Conservation (phyloP, 768 basidiomycete genomes). For the Leucogyrophana mollusca region DNA sequence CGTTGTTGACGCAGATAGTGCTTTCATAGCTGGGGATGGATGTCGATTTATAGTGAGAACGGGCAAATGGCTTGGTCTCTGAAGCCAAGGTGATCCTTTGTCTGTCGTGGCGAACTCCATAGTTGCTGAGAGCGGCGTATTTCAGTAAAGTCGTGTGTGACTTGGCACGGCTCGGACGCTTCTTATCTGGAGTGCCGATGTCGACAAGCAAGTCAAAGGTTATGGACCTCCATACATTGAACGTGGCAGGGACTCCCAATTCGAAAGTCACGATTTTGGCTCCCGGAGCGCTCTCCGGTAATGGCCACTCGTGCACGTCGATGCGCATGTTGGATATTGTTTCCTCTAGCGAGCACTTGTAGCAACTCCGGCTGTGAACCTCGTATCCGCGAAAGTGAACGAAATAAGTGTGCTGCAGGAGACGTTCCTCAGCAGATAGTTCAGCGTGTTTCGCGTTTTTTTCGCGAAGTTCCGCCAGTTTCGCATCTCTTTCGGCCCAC, state of each 20-base stretch:
- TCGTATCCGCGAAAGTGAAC: constrained; percentile 2
- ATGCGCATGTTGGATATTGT: constrained; percentile 27
- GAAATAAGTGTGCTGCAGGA: constrained; percentile 6
- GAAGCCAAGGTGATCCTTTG: constrained; percentile 22
- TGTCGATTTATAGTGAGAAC: no score
- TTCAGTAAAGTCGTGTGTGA: constrained; percentile 10
- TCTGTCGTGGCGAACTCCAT: no score
- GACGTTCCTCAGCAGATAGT: constrained; percentile 9
- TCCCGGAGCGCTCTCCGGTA: constrained; percentile 27
- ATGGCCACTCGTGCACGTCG: constrained; percentile 44
- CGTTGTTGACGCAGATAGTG: constrained; percentile 32
- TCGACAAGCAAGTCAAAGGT: constrained; percentile 40
- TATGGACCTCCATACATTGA: constrained; percentile 42
- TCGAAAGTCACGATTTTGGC: constrained; percentile 41
- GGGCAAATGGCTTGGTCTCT: no score
- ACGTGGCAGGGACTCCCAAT: constrained; percentile 35
- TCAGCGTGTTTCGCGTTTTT: constrained; percentile 20
- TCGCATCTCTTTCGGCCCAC: constrained; percentile 13
- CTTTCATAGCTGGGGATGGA: constrained; percentile 14
- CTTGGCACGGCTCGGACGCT: no score
- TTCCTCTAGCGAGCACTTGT: constrained; percentile 28
- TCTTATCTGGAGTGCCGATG: constrained; percentile 26
- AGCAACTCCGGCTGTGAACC: constrained; percentile 20
- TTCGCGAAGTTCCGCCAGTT: constrained; percentile 24
- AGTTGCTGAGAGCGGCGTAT: no score